Evolutionary conservation across 2,329 filamentous ascomycete genomes (phyloP).

Genomic region (Aspergillus sclerotialis): DNA sequence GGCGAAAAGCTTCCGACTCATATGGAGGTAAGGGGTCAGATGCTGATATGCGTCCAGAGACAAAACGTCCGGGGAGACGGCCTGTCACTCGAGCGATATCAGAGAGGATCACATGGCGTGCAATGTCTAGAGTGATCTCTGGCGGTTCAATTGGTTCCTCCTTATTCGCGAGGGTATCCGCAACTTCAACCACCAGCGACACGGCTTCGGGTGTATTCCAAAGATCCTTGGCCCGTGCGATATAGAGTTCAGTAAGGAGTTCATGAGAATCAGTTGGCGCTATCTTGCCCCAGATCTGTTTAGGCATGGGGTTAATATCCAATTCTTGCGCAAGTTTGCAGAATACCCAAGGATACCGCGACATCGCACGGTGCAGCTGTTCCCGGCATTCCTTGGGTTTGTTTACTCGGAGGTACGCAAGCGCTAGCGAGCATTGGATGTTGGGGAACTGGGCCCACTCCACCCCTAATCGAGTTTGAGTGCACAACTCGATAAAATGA

Average conservation of each 20-base stretch:
- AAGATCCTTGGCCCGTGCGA: constrained; percentile 67
- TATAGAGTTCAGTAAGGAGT: constrained; percentile 69
- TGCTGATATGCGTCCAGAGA: constrained; percentile 60
- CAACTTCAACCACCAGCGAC: constrained; percentile 62
- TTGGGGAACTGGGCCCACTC: constrained; percentile 57
- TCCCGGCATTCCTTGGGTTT: constrained; percentile 59
- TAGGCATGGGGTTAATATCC: constrained; percentile 66
- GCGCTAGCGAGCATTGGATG: constrained; percentile 65
- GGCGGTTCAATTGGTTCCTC: constrained; percentile 38
- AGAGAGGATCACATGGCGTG: constrained; percentile 71
- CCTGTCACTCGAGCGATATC: constrained; percentile 66
- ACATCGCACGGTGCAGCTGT: constrained; percentile 61
- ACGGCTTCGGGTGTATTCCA: constrained; percentile 75
- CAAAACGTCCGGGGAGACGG: constrained; percentile 59
- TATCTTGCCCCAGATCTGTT: constrained; percentile 72
- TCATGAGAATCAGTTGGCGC: constrained; percentile 59
- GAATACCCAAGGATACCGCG: constrained; percentile 76
- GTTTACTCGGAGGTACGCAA: constrained; percentile 68
- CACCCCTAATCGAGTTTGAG: constrained; percentile 43
- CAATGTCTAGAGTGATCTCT: constrained; percentile 51
- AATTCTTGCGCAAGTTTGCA: constrained; percentile 72
- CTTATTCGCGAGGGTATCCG: constrained; percentile 45
- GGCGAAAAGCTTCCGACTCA: constrained; percentile 33
- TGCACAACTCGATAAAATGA: constrained; percentile 66
- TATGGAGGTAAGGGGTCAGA: constrained; percentile 77